Evolutionary conservation across 1,284 basidiomycete species (phyloP).

Genomic region (Dichomitus squalens): DNA sequence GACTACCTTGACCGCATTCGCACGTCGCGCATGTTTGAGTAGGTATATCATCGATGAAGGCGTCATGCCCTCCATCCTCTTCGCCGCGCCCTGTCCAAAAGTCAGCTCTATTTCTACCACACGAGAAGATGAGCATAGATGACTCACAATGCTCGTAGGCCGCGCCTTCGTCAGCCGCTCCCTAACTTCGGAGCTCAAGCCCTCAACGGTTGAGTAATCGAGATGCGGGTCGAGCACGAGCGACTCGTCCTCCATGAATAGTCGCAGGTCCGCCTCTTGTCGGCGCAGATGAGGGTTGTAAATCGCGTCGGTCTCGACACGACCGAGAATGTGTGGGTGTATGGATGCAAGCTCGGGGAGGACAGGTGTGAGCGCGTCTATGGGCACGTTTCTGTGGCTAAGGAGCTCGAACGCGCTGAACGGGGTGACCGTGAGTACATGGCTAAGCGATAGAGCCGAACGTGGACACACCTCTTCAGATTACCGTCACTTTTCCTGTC

Average conservation of each 20-base stretch:
- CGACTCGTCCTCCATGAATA: constrained; percentile 79
- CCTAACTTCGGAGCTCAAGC: constrained; percentile 76
- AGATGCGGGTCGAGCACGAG: constrained; percentile 68
- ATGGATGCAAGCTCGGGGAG: constrained; percentile 60
- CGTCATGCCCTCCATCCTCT: constrained; percentile 88
- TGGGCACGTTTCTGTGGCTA: constrained; percentile 60
- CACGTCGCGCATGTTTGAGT: constrained; percentile 58
- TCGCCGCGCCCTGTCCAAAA: constrained; percentile 70
- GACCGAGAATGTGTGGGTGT: constrained; percentile 53
- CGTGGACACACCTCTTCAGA: constrained; percentile 50
- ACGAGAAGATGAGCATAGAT: background rate
- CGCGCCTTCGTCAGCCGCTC: constrained; percentile 63
- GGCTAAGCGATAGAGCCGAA: background rate
- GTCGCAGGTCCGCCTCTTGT: constrained; percentile 76
- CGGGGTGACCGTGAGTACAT: background rate
- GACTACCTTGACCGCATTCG: background rate
- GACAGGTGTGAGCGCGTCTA: constrained; percentile 45
- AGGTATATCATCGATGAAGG: constrained; percentile 68
- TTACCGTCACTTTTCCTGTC: constrained; percentile 61
- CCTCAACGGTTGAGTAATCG: constrained; percentile 68
- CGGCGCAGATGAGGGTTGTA: constrained; percentile 67
- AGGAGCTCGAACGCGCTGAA: constrained; percentile 76
- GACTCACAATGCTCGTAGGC: constrained; percentile 72
- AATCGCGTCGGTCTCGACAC: constrained; percentile 71
- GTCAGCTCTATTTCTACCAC: background rate